Evolutionary conservation across 2,329 filamentous ascomycete genomes (phyloP).

Genomic region (Neobulgaria alba): DNA sequence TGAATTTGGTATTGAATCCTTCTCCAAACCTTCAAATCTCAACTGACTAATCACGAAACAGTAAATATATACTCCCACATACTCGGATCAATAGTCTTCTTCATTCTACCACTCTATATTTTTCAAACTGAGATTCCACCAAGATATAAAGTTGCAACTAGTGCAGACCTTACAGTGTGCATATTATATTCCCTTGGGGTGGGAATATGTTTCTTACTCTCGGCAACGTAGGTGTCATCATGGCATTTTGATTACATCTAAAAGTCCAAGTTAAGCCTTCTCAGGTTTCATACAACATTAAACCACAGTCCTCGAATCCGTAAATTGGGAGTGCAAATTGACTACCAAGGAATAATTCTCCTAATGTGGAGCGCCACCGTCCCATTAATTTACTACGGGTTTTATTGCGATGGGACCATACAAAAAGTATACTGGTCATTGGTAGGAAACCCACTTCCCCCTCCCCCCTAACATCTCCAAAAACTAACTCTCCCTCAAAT

Average conservation of each 20-base stretch:
- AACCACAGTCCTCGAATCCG: constrained; percentile 44
- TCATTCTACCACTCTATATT: constrained; percentile 30
- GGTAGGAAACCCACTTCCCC: constrained; percentile 15
- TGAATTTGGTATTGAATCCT: constrained; percentile 26
- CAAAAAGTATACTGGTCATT: constrained; percentile 31
- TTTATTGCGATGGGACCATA: constrained; percentile 32
- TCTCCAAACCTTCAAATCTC: neutral
- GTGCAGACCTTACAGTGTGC: constrained; percentile 35
- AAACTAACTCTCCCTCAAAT: neutral
- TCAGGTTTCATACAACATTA: constrained; percentile 47
- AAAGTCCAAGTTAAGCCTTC: constrained; percentile 5
- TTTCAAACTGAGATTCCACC: constrained; percentile 31
- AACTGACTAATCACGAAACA: constrained; percentile 11
- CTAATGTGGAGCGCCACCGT: constrained; percentile 55
- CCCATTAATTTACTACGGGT: constrained; percentile 48
- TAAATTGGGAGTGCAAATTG: constrained; percentile 46
- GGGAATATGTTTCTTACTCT: constrained; percentile 37
- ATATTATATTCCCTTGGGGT: constrained; percentile 37
- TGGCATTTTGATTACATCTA: neutral
- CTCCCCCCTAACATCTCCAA: no score
- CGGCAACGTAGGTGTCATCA: constrained; percentile 33
- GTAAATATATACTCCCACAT: constrained; percentile 41
- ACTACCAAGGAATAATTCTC: constrained; percentile 52
- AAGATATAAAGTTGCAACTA: constrained; percentile 30
- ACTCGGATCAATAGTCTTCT: constrained; percentile 34